Evolutionary conservation across 2,329 filamentous ascomycete species (phyloP).

Genomic region (Thielaviopsis musarum): DNA sequence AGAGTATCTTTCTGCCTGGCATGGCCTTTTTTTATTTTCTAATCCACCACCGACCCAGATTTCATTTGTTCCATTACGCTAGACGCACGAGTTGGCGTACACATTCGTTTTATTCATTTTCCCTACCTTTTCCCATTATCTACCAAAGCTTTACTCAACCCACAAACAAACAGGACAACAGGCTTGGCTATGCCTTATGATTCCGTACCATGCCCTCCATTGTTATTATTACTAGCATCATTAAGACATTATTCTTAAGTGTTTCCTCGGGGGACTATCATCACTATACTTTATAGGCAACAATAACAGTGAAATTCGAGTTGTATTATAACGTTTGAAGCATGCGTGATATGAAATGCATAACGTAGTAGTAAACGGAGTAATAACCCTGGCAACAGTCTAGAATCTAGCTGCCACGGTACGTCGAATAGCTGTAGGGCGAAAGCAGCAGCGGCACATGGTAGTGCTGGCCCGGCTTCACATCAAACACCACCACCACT

Average conservation of each 20-base stretch:
- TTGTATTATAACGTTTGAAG: too few species aligned
- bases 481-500: conserved; percentile 36
- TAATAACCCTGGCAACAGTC: too few species aligned
- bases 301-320: too few species aligned
- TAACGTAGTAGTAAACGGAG: too few species aligned
- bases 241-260: too few species aligned
- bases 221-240: too few species aligned
- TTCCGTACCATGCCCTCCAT: too few species aligned
- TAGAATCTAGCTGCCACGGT: conserved; percentile 47
- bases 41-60: neutral
- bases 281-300: too few species aligned
- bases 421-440: conserved; percentile 69
- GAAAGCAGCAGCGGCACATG: conserved; percentile 65
- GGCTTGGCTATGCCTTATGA: too few species aligned
- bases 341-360: too few species aligned
- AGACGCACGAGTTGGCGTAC: too few species aligned
- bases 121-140: neutral
- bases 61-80: conserved; percentile 1
- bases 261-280: too few species aligned
- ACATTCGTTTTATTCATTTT: conserved; percentile 1
- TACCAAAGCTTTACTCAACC: neutral
- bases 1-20: neutral
- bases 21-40: conserved; percentile 1
- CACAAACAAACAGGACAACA: neutral
- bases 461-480: conserved; percentile 47